A percentile compares a stretch with the other conserved stretches of the same genome.
Evolutionary conservation across 306 rosid species (phyloP).

Genomic region (Rosa lucieae): DNA sequence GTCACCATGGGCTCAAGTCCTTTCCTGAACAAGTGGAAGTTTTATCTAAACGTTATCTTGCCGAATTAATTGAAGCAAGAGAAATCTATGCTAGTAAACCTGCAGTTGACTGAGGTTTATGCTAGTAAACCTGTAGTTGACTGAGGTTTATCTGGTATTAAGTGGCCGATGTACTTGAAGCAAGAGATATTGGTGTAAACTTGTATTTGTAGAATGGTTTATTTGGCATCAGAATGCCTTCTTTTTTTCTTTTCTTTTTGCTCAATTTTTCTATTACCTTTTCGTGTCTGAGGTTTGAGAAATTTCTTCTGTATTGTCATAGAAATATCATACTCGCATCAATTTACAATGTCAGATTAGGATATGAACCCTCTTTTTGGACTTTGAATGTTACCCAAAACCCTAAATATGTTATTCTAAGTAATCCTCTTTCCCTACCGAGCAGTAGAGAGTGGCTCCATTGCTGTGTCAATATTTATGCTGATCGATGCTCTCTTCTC

Average conservation of each 20-base stretch:
- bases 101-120: slow-evolving; percentile 20
- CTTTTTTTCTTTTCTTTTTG: neutral
- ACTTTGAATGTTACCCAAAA: too few relatives aligned
- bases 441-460: too few relatives aligned
- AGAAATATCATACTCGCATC: neutral
- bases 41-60: slow-evolving; percentile 55
- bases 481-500: too few relatives aligned
- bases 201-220: neutral
- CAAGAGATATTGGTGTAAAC: neutral
- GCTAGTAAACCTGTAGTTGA: slow-evolving; percentile 45
- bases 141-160: slow-evolving; percentile 19
- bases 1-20: slow-evolving; percentile 53
- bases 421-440: too few relatives aligned
- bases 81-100: slow-evolving; percentile 54
- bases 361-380: neutral
- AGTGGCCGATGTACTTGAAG: neutral
- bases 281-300: neutral
- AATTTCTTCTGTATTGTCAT: neutral
- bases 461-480: too few relatives aligned
- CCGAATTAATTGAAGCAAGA: slow-evolving; percentile 55
- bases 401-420: too few relatives aligned
- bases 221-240: neutral
- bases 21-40: slow-evolving; percentile 74
- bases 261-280: neutral
- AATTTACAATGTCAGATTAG: neutral